A percentile compares a stretch with the other conserved stretches of the same genome.
phyloP scores from a whole-genome alignment of 495 filamentous ascomycete genomes.

The Hyaloscypha variabilis region DNA sequence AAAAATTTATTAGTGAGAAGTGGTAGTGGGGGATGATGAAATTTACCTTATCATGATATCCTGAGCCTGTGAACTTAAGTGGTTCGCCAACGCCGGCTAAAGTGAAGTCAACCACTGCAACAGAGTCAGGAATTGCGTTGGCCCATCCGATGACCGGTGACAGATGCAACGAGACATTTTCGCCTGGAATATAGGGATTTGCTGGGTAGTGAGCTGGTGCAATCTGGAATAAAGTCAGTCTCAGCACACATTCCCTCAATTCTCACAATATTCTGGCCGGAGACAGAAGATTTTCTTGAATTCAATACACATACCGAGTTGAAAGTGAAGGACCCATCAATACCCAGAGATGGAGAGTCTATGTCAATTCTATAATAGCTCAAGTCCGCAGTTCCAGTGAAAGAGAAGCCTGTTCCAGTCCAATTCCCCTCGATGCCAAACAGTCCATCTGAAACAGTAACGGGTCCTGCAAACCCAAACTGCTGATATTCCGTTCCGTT shows the following conservation, averaged over 20 bases:
- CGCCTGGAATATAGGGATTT: neutral
- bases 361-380: neutral
- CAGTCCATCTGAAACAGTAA: neutral
- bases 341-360: constrained; percentile 4
- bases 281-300: neutral
- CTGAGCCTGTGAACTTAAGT: neutral
- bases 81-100: neutral
- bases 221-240: neutral
- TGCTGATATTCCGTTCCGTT: neutral
- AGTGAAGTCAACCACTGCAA: neutral
- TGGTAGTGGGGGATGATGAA: neutral
- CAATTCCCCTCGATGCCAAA: neutral
- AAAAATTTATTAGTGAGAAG: neutral
- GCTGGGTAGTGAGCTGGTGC: constrained; percentile 5
- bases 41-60: constrained; percentile 9
- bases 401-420: constrained; percentile 2
- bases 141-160: constrained; percentile 13
- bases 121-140: constrained; percentile 11
- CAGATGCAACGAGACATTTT: neutral
- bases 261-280: no score
- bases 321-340: neutral
- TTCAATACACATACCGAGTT: constrained; percentile 7
- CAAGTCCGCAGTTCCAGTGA: neutral
- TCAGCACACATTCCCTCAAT: neutral
- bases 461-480: neutral